Evolutionary conservation across 257 asterid genomes (phyloP).

Genomic region (Ballota nigra): DNA sequence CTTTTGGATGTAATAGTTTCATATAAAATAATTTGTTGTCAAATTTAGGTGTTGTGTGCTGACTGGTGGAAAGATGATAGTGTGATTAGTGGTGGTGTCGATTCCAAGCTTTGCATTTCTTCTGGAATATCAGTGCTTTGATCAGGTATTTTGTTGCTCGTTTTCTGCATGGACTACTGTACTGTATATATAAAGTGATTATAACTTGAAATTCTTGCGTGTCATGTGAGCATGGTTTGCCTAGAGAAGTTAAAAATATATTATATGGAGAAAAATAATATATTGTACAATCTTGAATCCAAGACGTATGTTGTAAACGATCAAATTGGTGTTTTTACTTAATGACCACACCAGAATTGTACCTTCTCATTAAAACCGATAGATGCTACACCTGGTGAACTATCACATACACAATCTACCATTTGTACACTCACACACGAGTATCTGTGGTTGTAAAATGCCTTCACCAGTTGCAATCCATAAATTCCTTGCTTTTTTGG

Average conservation of each 20-base stretch:
- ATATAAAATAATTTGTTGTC: slow-evolving; percentile 15
- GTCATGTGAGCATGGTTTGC: too few relatives aligned
- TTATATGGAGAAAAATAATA: too few relatives aligned
- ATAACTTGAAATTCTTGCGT: background rate
- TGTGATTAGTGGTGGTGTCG: slow-evolving; percentile 87
- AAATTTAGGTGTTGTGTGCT: slow-evolving; percentile 71
- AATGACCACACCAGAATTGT: too few relatives aligned
- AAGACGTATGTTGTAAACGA: too few relatives aligned
- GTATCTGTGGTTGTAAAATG: background rate
- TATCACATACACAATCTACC: background rate
- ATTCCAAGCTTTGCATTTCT: slow-evolving; percentile 79
- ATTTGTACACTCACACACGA: background rate
- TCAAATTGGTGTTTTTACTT: too few relatives aligned
- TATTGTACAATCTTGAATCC: too few relatives aligned
- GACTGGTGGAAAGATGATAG: slow-evolving; percentile 91
- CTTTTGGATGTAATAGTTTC: background rate
- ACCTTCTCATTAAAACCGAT: background rate
- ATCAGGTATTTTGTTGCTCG: slow-evolving; percentile 30
- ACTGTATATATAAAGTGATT: background rate
- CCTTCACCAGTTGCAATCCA: background rate
- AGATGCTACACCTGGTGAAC: background rate
- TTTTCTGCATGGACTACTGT: background rate
- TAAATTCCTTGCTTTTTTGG: background rate
- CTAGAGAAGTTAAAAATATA: too few relatives aligned
- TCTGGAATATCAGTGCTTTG: slow-evolving; percentile 64